These are phyloP conservation scores for Solanum hybrid DNA, from an alignment of 305 asterid species.

Conservation along the genomic window DNA sequence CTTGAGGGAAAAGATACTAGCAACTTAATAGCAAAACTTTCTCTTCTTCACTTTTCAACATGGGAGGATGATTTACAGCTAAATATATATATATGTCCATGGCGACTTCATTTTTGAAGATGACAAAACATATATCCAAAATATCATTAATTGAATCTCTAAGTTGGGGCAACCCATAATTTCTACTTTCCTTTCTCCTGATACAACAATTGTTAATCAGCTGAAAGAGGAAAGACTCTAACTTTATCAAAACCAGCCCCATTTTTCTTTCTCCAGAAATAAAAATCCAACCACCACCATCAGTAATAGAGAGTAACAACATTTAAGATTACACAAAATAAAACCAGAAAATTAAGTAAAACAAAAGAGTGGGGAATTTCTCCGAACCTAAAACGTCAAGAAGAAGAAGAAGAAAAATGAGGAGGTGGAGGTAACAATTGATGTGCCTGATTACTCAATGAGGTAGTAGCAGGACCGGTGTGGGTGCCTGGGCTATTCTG, in stretches of 20 bases:
- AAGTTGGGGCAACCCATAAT: not conserved
- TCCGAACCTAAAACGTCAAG: slow-evolving; percentile 21
- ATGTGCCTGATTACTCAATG: slow-evolving; percentile 31
- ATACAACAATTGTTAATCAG: not conserved
- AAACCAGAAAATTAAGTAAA: slow-evolving; percentile 10
- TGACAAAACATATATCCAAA: not conserved
- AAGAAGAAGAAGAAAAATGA: slow-evolving; percentile 40
- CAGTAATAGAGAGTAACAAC: not conserved
- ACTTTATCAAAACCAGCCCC: slow-evolving; percentile 2
- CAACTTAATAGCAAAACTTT: not conserved
- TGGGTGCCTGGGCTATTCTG: slow-evolving; percentile 31
- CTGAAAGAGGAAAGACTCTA: slow-evolving; percentile 1
- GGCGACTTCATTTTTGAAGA: not conserved
- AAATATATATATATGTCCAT: not conserved
- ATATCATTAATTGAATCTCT: not conserved
- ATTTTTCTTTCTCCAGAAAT: not conserved
- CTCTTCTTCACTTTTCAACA: not conserved
- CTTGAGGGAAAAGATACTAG: not conserved
- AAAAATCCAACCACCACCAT: slow-evolving; percentile 5
- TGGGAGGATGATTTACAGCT: not conserved
- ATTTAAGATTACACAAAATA: slow-evolving; percentile 11
- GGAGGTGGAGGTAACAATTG: slow-evolving; percentile 65
- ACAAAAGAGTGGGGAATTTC: not conserved
- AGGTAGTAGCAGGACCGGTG: slow-evolving; percentile 7
- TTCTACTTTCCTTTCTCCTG: slow-evolving; percentile 3